Evolutionary conservation across 768 basidiomycete species (phyloP), one percentile per base, ranked within the genome.

Genomic region (Boletus coccyginus): DNA sequence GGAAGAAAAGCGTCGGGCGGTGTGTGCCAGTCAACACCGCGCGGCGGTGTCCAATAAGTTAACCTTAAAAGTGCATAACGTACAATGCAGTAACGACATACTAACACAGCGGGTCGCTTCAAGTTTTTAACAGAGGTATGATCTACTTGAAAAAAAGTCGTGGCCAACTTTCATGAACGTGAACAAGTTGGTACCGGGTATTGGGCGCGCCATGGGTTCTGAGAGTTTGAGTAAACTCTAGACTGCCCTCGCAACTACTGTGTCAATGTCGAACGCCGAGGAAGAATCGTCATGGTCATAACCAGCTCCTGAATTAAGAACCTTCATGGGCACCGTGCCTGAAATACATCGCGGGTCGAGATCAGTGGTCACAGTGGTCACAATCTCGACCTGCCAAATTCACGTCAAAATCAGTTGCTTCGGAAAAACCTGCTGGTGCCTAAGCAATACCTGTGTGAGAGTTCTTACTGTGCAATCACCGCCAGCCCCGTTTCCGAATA

Each of bases 391-490:
- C 52, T 53, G 19, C 24, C 11, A 27, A n/a, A 27, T 16, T n/a
- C 35, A 35, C 33, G 27, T 46, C 29, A 46, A 24, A n/a, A 43
- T 29, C 14, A 35, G 36, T 46, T 14, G 17, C 17, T 29, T 24
- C 12, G n/a, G 31, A 21, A 50, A 46, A 38, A 31, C 5, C 1
- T 24, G 33, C 17, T 4, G 5, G 14, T 14, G 36, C 32, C 47
- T 16, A 38, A 38, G 2, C 24, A 11, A 36, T 62, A 57, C 60
- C 53, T 62, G 60, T 12, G 41, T 16, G 12, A n/a, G 46, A 46
- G 29, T 29, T 27, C 43, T 48, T 16, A 12, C 2, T 9, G 13
- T 24, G 27, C 35, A 46, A 3, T 39, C 48, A n/a, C 31, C 31
- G 12, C 12, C 9, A 2, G 14, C 21, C 16, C 12, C 46, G 11